Evolutionary conservation across 2,329 filamentous ascomycete genomes (phyloP).

Genomic region (Arthrobotrys musiformis): DNA sequence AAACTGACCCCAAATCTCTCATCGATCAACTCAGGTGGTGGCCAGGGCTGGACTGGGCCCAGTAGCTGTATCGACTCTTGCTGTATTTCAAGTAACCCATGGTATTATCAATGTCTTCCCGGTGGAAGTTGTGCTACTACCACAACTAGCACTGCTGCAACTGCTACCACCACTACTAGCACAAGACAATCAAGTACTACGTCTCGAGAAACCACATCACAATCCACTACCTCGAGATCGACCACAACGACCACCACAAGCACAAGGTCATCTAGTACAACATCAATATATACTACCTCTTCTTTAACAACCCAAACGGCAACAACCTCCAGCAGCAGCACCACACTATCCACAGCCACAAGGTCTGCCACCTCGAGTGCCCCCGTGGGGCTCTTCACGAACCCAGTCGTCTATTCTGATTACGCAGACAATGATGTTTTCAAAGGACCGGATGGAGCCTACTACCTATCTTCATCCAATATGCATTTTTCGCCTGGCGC

Average conservation of each 20-base stretch:
- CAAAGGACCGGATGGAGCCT: slow-evolving; percentile 65
- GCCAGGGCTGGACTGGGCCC: slow-evolving; percentile 21
- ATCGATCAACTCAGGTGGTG: slow-evolving; percentile 19
- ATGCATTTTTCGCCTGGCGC: slow-evolving; percentile 70
- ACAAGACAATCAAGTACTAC: neutral
- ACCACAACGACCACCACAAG: neutral
- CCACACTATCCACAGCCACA: slow-evolving; percentile 1
- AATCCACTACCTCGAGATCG: slow-evolving; percentile 3
- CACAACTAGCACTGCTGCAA: neutral
- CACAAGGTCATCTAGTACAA: neutral
- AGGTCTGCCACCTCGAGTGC: slow-evolving; percentile 5
- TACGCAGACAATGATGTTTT: slow-evolving; percentile 70
- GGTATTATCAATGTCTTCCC: slow-evolving; percentile 16
- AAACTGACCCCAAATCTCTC: no score
- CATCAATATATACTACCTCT: neutral
- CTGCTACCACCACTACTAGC: neutral
- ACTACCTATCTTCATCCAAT: slow-evolving; percentile 70
- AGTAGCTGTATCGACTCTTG: slow-evolving; percentile 6
- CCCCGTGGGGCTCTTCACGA: slow-evolving; percentile 59
- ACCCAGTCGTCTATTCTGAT: slow-evolving; percentile 69
- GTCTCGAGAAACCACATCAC: neutral
- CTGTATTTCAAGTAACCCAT: slow-evolving; percentile 22
- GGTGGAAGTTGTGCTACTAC: slow-evolving; percentile 1
- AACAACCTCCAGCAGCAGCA: slow-evolving; percentile 1
- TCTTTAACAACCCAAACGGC: slow-evolving; percentile 5